These are phyloP conservation scores for Sugiyamaella novakii DNA, from an alignment of 1,139 yeast species.

Conservation along the genomic window DNA sequence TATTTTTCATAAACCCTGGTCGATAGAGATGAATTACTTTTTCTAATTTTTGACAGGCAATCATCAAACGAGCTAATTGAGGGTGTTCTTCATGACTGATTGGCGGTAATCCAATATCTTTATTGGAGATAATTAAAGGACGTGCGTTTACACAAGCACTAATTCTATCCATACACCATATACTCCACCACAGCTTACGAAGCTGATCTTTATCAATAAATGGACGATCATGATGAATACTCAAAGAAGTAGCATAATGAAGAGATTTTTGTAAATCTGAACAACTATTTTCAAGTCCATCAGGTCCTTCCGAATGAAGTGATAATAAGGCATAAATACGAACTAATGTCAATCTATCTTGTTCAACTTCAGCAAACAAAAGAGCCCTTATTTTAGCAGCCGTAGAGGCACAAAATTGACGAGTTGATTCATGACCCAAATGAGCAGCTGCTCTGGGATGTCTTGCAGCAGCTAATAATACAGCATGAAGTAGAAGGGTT, in stretches of 20 bases:
- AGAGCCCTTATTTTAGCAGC: slow-evolving; percentile 46
- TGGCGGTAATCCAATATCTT: slow-evolving; percentile 44
- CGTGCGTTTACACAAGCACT: slow-evolving; percentile 47
- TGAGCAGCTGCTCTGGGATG: slow-evolving; percentile 44
- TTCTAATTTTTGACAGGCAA: slow-evolving; percentile 42
- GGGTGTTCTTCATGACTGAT: slow-evolving; percentile 35
- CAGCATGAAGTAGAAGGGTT: slow-evolving; percentile 45
- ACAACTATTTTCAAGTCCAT: slow-evolving; percentile 47
- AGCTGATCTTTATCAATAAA: slow-evolving; percentile 40
- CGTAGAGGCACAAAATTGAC: slow-evolving; percentile 41
- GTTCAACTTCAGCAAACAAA: slow-evolving; percentile 48
- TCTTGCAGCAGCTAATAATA: slow-evolving; percentile 46
- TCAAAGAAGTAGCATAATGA: slow-evolving; percentile 45
- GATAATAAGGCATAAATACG: slow-evolving; percentile 42
- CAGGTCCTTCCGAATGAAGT: slow-evolving; percentile 39
- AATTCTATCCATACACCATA: slow-evolving; percentile 48
- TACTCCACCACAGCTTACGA: slow-evolving; percentile 47
- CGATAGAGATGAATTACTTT: slow-evolving; percentile 43
- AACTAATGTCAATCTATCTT: slow-evolving; percentile 46
- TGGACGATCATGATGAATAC: slow-evolving; percentile 45
- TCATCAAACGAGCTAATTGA: slow-evolving; percentile 39
- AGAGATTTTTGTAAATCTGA: slow-evolving; percentile 45
- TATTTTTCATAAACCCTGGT: slow-evolving; percentile 32
- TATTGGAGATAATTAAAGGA: slow-evolving; percentile 43
- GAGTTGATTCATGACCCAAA: slow-evolving; percentile 39